A percentile compares a stretch with the other conserved stretches of the same genome.
Conservation (phyloP, 306 rosid species). For the Cucurbita maxima region DNA sequence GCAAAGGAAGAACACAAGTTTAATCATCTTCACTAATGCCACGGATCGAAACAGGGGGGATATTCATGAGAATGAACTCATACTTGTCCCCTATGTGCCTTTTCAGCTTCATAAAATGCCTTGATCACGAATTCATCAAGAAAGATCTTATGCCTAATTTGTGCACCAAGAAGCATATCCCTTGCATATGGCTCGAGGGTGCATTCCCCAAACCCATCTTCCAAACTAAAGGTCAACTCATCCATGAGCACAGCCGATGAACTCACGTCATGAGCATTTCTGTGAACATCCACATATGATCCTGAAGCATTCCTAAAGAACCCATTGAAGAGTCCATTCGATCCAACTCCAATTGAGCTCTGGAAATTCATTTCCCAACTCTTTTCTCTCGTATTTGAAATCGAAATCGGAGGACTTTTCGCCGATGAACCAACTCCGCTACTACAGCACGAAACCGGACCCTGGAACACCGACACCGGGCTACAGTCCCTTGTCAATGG, state of each 20-base stretch:
- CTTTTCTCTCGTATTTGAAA: conserved; percentile 26
- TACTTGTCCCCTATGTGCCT: conserved; percentile 95
- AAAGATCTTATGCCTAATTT: conserved; percentile 64
- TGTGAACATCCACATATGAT: conserved; percentile 32
- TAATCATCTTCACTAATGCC: conserved; percentile 11
- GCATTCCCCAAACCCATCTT: conserved; percentile 43
- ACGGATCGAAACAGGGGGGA: neutral
- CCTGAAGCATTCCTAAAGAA: conserved; percentile 70
- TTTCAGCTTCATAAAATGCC: conserved; percentile 91
- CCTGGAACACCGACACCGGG: conserved; percentile 81
- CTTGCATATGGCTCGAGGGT: conserved; percentile 53
- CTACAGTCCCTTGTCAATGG: conserved; percentile 61
- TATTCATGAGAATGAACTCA: neutral
- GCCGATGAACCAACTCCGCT: conserved; percentile 22
- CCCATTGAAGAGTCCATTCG: conserved; percentile 56
- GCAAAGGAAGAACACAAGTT: conserved; percentile 11
- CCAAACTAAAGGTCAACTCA: conserved; percentile 73
- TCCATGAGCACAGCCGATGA: conserved; percentile 30
- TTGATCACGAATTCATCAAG: conserved; percentile 65
- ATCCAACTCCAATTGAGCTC: conserved; percentile 28
- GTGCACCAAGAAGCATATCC: conserved; percentile 71
- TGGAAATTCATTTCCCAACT: conserved; percentile 18
- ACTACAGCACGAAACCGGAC: conserved; percentile 63
- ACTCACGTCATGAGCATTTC: conserved; percentile 26
- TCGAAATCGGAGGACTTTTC: conserved; percentile 30